Base-by-base conservation (phyloP, 164 flowering plant genomes). In the Sedum album region DNA sequence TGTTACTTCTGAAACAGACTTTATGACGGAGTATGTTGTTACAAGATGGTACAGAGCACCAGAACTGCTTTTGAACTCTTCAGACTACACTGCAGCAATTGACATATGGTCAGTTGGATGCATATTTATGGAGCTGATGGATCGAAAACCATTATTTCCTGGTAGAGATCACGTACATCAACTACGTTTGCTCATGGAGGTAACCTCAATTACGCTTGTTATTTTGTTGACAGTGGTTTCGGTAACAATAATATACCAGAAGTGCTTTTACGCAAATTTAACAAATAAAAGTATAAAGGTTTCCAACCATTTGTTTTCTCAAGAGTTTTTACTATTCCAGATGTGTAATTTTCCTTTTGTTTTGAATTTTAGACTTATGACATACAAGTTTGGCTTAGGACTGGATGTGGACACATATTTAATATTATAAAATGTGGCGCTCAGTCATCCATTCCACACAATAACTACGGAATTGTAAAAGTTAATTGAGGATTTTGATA, bases 41-140 rank as follows among this genome's bases (percentile, higher is more conserved):
- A 94, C 98, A 36, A 87, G 98, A 81, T 93, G 98, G 98, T 93
- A 91, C 70, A 83, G 98, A 57, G 95, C 98, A 64, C 98, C 98
- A 44, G 97, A 93, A 76, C 83, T 93, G 55, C 73, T 93, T 67
- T 73, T 93, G 35, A 91, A 93, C 79, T 93, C 98, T 44, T 81
- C 98, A 57, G 96, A 91, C 71, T 94, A 94, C 66, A 91, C 96
- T 51, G 86, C 95, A 65, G 98, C 98, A n/a, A 93, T 93, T 73
- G 98, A 93, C 80, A 87, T 93, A 17, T 93, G 98, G 98, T 93
- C 98, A 17, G 98, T 93, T 25, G 98, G 98, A 23, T 93, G 98
- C 76, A 86, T 93, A 73, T 93, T 89, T 76, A 93, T 93, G 97
- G 98, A 93, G 68, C 75, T 93, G 76, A 89, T 93, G 97, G 94